Conservation (phyloP, 2,329 filamentous ascomycete genomes). For the Xylariales sp. region DNA sequence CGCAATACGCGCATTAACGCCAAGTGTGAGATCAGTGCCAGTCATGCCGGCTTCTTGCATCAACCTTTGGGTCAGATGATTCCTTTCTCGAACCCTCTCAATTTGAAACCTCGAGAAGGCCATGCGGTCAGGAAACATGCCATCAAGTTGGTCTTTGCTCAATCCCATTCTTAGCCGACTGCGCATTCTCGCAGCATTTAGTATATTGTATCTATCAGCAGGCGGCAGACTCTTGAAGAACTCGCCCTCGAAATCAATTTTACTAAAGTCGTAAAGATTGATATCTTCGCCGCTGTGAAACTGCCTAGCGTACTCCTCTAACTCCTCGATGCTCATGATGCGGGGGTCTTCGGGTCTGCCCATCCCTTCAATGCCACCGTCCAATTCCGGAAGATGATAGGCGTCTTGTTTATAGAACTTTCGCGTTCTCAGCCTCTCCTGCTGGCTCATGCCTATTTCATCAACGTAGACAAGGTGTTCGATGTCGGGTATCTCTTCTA, state of each 20-base stretch:
- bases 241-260: slow-evolving; percentile 96
- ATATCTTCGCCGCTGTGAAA: slow-evolving; percentile 95
- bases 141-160: slow-evolving; percentile 94
- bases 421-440: slow-evolving; percentile 78
- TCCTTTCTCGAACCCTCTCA: slow-evolving; percentile 90
- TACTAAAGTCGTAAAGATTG: slow-evolving; percentile 93
- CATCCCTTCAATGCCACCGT: slow-evolving; percentile 84
- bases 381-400: slow-evolving; percentile 91
- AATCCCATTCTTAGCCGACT: slow-evolving; percentile 94
- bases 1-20: slow-evolving; percentile 74
- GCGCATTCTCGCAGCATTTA: slow-evolving; percentile 90
- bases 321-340: slow-evolving; percentile 94
- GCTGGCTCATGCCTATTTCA: slow-evolving; percentile 83
- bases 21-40: slow-evolving; percentile 76
- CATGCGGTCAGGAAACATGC: slow-evolving; percentile 98
- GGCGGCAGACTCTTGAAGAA: slow-evolving; percentile 94
- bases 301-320: slow-evolving; percentile 92
- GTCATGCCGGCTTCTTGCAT: slow-evolving; percentile 96
- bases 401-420: slow-evolving; percentile 92
- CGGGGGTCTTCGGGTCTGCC: slow-evolving; percentile 90
- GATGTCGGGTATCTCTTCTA: slow-evolving; percentile 74
- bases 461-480: slow-evolving; percentile 87
- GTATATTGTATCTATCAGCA: slow-evolving; percentile 93
- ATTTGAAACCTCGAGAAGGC: slow-evolving; percentile 97
- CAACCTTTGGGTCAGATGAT: slow-evolving; percentile 91